Evolutionary conservation across 2,329 filamentous ascomycete species (phyloP).

Genomic region (Gremmenia infestans): DNA sequence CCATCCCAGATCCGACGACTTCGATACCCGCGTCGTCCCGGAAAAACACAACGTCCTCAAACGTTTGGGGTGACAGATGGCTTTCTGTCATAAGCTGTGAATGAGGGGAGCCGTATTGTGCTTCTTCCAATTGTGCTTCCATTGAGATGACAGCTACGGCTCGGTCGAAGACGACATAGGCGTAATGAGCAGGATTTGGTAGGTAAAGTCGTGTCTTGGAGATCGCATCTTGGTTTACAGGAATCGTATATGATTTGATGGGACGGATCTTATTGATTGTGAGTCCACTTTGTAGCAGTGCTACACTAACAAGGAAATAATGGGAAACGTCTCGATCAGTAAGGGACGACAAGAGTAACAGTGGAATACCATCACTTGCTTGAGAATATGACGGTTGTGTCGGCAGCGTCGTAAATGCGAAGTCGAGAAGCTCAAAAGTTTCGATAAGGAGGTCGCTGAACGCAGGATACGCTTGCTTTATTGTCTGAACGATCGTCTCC

Average conservation of each 20-base stretch:
- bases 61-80: slow-evolving; percentile 58
- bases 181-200: slow-evolving; percentile 72
- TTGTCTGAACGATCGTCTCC: slow-evolving; percentile 55
- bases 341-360: slow-evolving; percentile 58
- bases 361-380: slow-evolving; percentile 48
- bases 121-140: slow-evolving; percentile 47
- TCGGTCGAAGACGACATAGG: slow-evolving; percentile 74
- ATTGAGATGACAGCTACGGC: slow-evolving; percentile 76
- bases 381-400: slow-evolving; percentile 47
- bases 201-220: slow-evolving; percentile 66
- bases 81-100: slow-evolving; percentile 68
- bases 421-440: slow-evolving; percentile 72
- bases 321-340: slow-evolving; percentile 48
- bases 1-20: slow-evolving; percentile 58
- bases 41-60: slow-evolving; percentile 84
- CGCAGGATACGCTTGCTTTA: slow-evolving; percentile 51
- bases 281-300: slow-evolving; percentile 49
- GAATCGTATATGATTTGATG: slow-evolving; percentile 58
- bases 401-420: slow-evolving; percentile 60
- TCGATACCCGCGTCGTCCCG: slow-evolving; percentile 59
- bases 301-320: slow-evolving; percentile 72
- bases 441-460: slow-evolving; percentile 47
- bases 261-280: slow-evolving; percentile 63
- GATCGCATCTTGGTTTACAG: slow-evolving; percentile 34
- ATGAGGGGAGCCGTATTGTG: slow-evolving; percentile 55